These are phyloP conservation scores for Crucihimalaya himalaica DNA, from an alignment of 345 rosid genomes.

Conservation along the genomic window DNA sequence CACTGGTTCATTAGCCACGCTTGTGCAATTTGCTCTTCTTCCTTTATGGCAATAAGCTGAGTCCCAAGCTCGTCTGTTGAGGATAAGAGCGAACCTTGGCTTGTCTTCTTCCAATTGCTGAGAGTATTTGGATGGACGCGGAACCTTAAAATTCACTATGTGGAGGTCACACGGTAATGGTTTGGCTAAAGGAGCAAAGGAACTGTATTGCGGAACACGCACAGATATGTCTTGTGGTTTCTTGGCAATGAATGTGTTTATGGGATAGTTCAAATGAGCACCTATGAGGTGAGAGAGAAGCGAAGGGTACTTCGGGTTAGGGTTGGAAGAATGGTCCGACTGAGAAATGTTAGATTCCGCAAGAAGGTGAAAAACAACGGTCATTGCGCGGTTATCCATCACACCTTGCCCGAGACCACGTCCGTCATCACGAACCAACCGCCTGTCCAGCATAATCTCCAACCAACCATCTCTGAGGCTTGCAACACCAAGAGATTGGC, in stretches of 20 bases:
- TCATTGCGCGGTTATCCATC: conserved; percentile 81
- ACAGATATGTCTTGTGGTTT: conserved; percentile 63
- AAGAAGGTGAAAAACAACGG: conserved; percentile 72
- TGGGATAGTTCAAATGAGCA: conserved; percentile 82
- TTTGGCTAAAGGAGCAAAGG: conserved; percentile 73
- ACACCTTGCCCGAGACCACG: conserved; percentile 99
- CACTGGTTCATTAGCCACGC: conserved; percentile 62
- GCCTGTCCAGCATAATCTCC: conserved; percentile 95
- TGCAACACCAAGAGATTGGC: conserved; percentile 85
- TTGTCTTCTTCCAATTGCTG: conserved; percentile 52
- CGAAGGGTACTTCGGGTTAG: conserved; percentile 70
- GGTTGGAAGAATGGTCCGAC: conserved; percentile 45
- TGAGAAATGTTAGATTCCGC: conserved; percentile 68
- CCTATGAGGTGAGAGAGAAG: conserved; percentile 77
- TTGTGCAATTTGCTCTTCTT: conserved; percentile 65
- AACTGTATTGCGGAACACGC: conserved; percentile 47
- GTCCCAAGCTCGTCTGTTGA: conserved; percentile 84
- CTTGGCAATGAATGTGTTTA: conserved; percentile 79
- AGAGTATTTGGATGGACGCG: conserved; percentile 70
- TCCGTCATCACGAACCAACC: conserved; percentile 80
- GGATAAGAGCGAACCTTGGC: conserved; percentile 63
- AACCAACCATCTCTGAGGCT: conserved; percentile 85
- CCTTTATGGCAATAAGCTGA: conserved; percentile 61
- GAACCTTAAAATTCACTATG: conserved; percentile 82
- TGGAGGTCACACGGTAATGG: conserved; percentile 89